Evolutionary conservation across 371 early-diverging fungal genomes (phyloP), one percentile per base, ranked within the genome.

Genomic region (Zychaea mexicana): DNA sequence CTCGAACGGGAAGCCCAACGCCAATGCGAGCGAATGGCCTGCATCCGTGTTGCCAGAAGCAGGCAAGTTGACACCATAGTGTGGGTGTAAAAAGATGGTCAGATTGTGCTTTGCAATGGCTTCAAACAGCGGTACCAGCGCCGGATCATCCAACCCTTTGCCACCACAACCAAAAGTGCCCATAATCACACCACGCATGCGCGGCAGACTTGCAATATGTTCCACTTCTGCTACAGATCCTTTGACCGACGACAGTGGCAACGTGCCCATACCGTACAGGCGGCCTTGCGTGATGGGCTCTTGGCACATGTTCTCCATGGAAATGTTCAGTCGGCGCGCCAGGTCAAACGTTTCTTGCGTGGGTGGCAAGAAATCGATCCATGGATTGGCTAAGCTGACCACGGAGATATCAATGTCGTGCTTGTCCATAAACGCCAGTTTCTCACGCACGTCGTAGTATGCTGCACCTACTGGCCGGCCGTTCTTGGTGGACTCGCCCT

Each of bases 21-120:
- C 79, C 22, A 76, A 65, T n/a, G 76, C 69, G n/a, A 78, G 62
- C n/a, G 72, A 71, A 39, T 78, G 79, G 2, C 79, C 79, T 32
- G 62, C 60, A 27, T 61, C 52, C n/a, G 19, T 59, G 52, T 60
- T 55, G 6, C 28, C 62, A 5, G 65, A 55, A 28, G 56, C 22
- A 0, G 69, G 69, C 9, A 69, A 60, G 28, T 60, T 45, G n/a
- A 79, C 54, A 9, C 79, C 79, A 32, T 79, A 77, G 52, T 79
- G 79, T 15, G 79, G 79, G 55, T 79, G 79, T 9, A 79, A 39
- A 42, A 79, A 79, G 0, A 77, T 56, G 24, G 66, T 69, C 46
- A 77, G 46, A 27, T 66, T 39, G n/a, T 57, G 30, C 8, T 65
- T 57, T 4, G 62, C 78, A 21, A 68, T 69, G 21, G 62, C 69